phyloP scores from a whole-genome alignment of 805 yeast genomes.

The Metschnikowia hibisci region DNA sequence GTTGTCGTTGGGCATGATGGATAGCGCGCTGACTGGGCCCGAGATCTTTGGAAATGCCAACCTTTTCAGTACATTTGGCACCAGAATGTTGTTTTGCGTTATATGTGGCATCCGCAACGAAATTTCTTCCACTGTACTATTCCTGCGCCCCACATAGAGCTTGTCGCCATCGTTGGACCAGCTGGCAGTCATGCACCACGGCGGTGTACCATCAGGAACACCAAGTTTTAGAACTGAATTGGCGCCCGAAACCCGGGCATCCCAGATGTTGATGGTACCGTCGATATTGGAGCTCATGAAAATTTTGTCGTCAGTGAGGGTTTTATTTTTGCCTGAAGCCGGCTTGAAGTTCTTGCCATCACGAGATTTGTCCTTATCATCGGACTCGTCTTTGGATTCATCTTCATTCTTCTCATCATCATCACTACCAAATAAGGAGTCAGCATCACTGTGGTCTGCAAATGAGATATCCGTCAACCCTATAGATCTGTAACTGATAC shows the following conservation, averaged over 20 bases:
- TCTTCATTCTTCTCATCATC: conserved; percentile 22
- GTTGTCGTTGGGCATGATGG: conserved; percentile 74
- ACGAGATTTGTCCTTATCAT: neutral
- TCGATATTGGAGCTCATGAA: conserved; percentile 81
- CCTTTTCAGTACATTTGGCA: conserved; percentile 50
- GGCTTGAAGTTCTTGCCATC: conserved; percentile 12
- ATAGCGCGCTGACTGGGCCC: conserved; percentile 83
- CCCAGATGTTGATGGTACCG: conserved; percentile 83
- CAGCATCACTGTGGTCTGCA: conserved; percentile 35
- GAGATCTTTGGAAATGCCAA: conserved; percentile 80
- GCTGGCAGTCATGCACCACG: conserved; percentile 88
- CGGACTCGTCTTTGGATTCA: conserved; percentile 2
- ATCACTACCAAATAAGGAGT: conserved; percentile 46
- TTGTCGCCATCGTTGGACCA: conserved; percentile 85
- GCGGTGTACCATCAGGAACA: conserved; percentile 69
- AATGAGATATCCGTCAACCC: conserved; percentile 44
- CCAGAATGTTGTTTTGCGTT: conserved; percentile 18
- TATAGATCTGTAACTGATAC: conserved; percentile 64
- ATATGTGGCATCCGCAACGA: conserved; percentile 56
- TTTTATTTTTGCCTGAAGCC: conserved; percentile 20
- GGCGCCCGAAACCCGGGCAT: conserved; percentile 45
- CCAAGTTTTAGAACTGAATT: conserved; percentile 45
- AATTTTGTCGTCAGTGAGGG: conserved; percentile 39
- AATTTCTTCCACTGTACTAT: conserved; percentile 77
- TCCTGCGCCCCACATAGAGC: conserved; percentile 83